Evolutionary conservation across 2,329 filamentous ascomycete species (phyloP), one percentile per base, ranked within the genome.

Genomic region (Phialocephala subalpina): DNA sequence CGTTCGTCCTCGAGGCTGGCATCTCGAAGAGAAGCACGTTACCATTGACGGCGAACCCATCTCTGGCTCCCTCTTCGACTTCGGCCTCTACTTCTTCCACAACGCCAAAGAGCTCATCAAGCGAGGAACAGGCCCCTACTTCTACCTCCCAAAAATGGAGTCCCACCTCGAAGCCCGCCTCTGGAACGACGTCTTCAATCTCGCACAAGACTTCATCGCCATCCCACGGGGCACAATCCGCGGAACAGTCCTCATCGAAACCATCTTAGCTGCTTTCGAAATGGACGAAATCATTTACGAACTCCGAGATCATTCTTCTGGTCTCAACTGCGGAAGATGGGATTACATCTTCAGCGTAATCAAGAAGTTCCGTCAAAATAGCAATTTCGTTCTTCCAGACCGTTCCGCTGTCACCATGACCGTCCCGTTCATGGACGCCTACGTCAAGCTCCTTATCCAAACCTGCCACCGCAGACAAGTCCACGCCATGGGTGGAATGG

Each of bases 201-300:
- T 97, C 35, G 90, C 90, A 14, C 96, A 99, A 82, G 96, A 99
- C 83, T 94, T 92, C 82, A 88, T 97, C 77, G 92, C 92, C 73
- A 91, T 99, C 82, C 87, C 87, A 63, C 88, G 96, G 67, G 96
- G 96, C 63, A 98, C 94, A 62, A 97, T 98, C 81, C 92, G 96
- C 74, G 96, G 88, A 69, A 99, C 96, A 2, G 95, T 98, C 45
- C 84, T 99, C 74, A 98, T 99, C 77, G 96, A 99, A 87, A 98
- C 96, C 64, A 98, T 99, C 79, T 87, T 95, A 52, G 96, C 96
- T 49, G 96, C 95, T 18, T 99, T 99, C 77, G 96, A 99, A 86
- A 99, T 99, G 96, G 96, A 99, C 76, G 96, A 99, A 89, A 98
- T 99, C 82, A 98, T 99, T 82, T 99, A 97, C 81, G 96, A 98